Base-by-base conservation (phyloP, 805 yeast genomes). In the Sporopachydermia lactativora region DNA sequence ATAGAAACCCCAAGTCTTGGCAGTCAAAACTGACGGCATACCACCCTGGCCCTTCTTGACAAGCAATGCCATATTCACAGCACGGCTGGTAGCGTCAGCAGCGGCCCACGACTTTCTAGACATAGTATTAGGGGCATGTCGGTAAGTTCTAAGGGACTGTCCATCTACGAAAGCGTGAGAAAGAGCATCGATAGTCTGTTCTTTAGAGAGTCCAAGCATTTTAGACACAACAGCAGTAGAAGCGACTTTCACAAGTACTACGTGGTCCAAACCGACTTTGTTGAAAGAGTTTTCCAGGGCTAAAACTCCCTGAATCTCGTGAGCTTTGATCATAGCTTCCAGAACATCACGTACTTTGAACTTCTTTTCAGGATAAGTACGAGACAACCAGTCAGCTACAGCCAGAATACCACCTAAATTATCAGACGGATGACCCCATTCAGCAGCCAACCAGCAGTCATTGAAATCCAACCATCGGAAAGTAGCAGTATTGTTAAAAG, bases 101-200 rank as follows among this genome's bases (percentile, higher is more conserved):
- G 80, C 80, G 18, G 80, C 80, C 80, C 80, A 73, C 1, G 77
- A 72, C 57, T 73, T 73, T 52, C 79, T 65, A 5, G 75, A 67
- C 58, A 73, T 72, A 40, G 79, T 74, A 56, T 73, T 73, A 46
- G 80, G 79, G 5, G 78, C 75, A 51, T 73, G 80, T 51, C 80
- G 67, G 51, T 73, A 73, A 19, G 79, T 74, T 55, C 80, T 64
- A 44, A 73, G 57, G 3, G 74, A 49, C 47, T 71, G 76, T 19
- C 79, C 79, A 54, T 73, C 80, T 18, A 66, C 77, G 57, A 73
- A 72, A 5, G 78, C 77, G 45, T 73, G 79, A 3, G 77, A 70
- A 3, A 73, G 41, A 16, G 76, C 76, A 46, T 66, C 75, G 39
- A 65, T 55, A 18, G 77, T 73, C 53, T 74, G 76, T 19, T 66